These are phyloP conservation scores for Hymenoscyphus albidus DNA, from an alignment of 2,329 filamentous ascomycete genomes.

Conservation along the genomic window DNA sequence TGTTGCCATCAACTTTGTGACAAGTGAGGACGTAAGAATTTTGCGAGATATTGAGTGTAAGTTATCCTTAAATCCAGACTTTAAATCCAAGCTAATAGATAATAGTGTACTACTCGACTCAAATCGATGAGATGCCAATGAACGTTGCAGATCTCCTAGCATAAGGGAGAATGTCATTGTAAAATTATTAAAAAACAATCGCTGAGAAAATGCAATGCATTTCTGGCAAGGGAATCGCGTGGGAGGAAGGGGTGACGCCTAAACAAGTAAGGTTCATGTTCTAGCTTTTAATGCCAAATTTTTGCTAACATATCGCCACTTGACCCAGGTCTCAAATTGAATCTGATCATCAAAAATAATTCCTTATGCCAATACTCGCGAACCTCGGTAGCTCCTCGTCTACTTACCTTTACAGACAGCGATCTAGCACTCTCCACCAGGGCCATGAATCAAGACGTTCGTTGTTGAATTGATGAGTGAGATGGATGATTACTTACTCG, in stretches of 20 bases:
- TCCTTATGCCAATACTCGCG: background rate
- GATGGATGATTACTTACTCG: too few species aligned
- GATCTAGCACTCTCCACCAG: background rate
- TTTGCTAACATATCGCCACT: background rate
- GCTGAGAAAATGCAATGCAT: background rate
- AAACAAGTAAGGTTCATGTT: background rate
- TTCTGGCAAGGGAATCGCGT: background rate
- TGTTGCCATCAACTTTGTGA: slow-evolving; percentile 99
- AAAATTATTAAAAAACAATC: background rate
- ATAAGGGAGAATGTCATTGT: slow-evolving; percentile 18
- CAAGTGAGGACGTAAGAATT: slow-evolving; percentile 95
- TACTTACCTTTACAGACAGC: background rate
- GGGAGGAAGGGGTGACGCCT: slow-evolving; percentile 6
- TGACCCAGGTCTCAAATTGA: slow-evolving; percentile 6
- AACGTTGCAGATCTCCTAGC: slow-evolving; percentile 51
- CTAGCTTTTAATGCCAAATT: background rate
- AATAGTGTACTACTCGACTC: slow-evolving; percentile 68
- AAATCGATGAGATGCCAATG: slow-evolving; percentile 82
- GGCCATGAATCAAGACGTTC: background rate
- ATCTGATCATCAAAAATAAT: slow-evolving; percentile 5
- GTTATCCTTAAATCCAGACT: slow-evolving; percentile 28
- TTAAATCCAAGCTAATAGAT: slow-evolving; percentile 19
- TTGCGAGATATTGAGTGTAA: slow-evolving; percentile 91
- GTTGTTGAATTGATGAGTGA: too few species aligned
- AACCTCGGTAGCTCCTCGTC: background rate